phyloP scores from a whole-genome alignment of 2,329 filamentous ascomycete species.

The Calonectria honghensis region DNA sequence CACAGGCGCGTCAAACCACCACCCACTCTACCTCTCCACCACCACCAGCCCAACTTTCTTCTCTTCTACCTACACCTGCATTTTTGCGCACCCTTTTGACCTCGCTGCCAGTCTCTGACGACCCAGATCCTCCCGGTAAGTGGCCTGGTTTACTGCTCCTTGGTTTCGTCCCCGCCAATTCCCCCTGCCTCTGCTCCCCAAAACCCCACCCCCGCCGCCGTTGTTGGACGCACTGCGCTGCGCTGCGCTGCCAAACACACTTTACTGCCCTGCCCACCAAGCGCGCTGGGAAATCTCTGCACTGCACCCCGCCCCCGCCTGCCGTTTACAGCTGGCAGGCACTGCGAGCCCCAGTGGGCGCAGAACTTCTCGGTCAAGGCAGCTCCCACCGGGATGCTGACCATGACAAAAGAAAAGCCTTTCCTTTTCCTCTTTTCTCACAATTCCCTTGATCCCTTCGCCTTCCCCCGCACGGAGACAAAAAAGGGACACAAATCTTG shows the following conservation, averaged over 20 bases:
- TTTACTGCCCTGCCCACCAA: slow-evolving; percentile 28
- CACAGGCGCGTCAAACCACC: slow-evolving; percentile 38
- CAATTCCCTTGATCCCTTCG: slow-evolving; percentile 30
- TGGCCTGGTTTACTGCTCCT: slow-evolving; percentile 39
- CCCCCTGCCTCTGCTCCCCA: slow-evolving; percentile 9
- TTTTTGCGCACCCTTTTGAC: slow-evolving; percentile 41
- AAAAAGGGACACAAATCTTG: slow-evolving; percentile 4
- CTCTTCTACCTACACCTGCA: slow-evolving; percentile 38
- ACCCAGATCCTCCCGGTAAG: slow-evolving; percentile 37
- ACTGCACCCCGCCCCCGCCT: slow-evolving; percentile 56
- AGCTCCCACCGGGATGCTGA: slow-evolving; percentile 24
- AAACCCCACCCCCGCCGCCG: slow-evolving; percentile 27
- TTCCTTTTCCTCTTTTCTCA: slow-evolving; percentile 19
- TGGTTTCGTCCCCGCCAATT: slow-evolving; percentile 46
- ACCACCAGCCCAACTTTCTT: slow-evolving; percentile 42
- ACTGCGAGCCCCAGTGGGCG: slow-evolving; percentile 43
- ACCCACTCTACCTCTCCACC: slow-evolving; percentile 15
- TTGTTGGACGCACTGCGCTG: slow-evolving; percentile 24
- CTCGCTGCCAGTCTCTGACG: slow-evolving; percentile 24
- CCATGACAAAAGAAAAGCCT: slow-evolving; percentile 18
- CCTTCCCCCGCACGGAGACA: slow-evolving; percentile 25
- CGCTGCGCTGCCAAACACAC: slow-evolving; percentile 14
- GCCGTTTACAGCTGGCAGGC: slow-evolving; percentile 50
- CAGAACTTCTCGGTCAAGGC: slow-evolving; percentile 29
- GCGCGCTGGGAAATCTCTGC: slow-evolving; percentile 52